A percentile compares a stretch with the other conserved stretches of the same genome.
phyloP scores from a whole-genome alignment of 2,329 filamentous ascomycete species.

The Trichoderma citrinoviride region DNA sequence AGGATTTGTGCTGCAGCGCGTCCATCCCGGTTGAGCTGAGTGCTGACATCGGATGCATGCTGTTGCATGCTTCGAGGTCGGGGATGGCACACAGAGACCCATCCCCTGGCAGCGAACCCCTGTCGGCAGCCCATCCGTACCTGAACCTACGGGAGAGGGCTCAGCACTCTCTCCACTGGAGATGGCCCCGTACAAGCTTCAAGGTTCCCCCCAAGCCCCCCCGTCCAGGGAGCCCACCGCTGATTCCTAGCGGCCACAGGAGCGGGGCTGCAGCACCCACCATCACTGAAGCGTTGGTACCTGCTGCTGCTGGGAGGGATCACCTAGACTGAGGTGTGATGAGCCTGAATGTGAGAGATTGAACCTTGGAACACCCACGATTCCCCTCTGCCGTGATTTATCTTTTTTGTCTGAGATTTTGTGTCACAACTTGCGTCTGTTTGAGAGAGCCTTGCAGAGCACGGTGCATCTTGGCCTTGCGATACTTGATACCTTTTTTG shows the following conservation, averaged over 20 bases:
- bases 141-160: not conserved
- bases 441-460: conserved; percentile 1
- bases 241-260: conserved; percentile 11
- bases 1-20: not conserved
- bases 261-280: conserved; percentile 17
- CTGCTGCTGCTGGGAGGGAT: not conserved
- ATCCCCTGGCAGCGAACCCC: conserved; percentile 2
- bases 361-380: not conserved
- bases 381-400: conserved; percentile 15
- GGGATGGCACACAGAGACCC: not conserved
- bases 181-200: conserved; percentile 10
- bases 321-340: not conserved
- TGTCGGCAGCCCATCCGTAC: not conserved
- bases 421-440: not conserved
- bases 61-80: not conserved
- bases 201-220: not conserved
- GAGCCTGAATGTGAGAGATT: not conserved
- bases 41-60: not conserved
- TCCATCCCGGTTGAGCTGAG: not conserved
- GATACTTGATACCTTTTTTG: not conserved
- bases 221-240: conserved; percentile 12
- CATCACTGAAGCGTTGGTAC: conserved; percentile 11
- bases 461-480: not conserved
- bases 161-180: not conserved
- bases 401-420: conserved; percentile 7